Evolutionary conservation across 257 asterid genomes (phyloP), one percentile per base, ranked within the genome.

Genomic region (Thymus mandschuricus): DNA sequence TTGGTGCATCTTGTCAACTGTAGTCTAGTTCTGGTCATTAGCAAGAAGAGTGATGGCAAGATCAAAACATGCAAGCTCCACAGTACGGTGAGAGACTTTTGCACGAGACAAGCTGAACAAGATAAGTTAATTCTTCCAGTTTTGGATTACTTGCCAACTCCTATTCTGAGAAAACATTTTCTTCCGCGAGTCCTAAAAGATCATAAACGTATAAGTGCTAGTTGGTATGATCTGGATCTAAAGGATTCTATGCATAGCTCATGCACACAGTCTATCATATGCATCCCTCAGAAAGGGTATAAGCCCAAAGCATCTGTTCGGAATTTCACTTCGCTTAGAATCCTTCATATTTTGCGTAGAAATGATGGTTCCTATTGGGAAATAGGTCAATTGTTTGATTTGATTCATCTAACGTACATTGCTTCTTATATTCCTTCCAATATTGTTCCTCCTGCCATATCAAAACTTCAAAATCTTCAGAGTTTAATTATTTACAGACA

Each of bases 381-480:
- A 28, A 27, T 12, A 10, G 10, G 28, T 13, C 28, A 12, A 31
- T 43, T 31, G 64, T 58, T 58, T 33, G 64, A 57, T 31, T 3
- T 31, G 10, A 58, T 31, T 58, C 0, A 31, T 33, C 45, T 31
- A 5, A 58, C 44, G 1, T 12, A 58, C 44, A 43, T 58, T 31
- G 64, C 64, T 58, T 58, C 44, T 44, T 11, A 11, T 21, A 58
- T 58, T 31, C 44, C 27, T 0, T 31, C 1, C 11, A 55, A n/a
- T 10, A 28, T 27, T 3, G 38, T 55, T 8, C 60, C 60, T 29
- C 38, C 38, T 10, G 1, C 64, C 21, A 58, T 58, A 58, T 31
- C 64, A 31, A 11, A 58, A 27, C 64, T 58, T 58, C 64, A 58
- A 5, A 31, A 58, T 11, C 64, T 58, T 11, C 44, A 58, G 44